Percentiles rank a stretch among this genome's conserved stretches.
phyloP scores from a whole-genome alignment of 345 rosid genomes.

The Salix exigua region DNA sequence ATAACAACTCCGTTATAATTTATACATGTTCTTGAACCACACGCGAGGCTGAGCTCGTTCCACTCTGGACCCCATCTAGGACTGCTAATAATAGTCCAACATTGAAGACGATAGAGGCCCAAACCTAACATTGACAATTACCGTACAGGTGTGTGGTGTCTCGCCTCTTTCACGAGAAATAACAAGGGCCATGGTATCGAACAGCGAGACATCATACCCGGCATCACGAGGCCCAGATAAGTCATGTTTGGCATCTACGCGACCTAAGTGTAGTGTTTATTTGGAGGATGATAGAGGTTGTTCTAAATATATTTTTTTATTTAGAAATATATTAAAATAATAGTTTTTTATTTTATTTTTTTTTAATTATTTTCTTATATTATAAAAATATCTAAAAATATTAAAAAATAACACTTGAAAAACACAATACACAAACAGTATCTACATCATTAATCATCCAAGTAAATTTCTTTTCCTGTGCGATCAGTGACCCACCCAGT shows the following conservation, averaged over 20 bases:
- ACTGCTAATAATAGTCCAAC: conserved; percentile 1
- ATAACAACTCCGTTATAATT: too few relatives aligned
- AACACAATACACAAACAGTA: too few relatives aligned
- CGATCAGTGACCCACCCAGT: neutral
- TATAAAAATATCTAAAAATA: too few relatives aligned
- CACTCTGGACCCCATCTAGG: neutral
- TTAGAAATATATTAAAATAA: too few relatives aligned
- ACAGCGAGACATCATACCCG: conserved; percentile 38
- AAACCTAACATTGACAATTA: conserved; percentile 12
- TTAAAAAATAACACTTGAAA: too few relatives aligned
- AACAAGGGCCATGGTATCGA: neutral
- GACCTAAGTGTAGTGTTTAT: neutral
- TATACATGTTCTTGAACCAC: neutral
- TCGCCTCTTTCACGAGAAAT: neutral
- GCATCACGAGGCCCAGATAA: conserved; percentile 15
- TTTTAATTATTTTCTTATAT: too few relatives aligned
- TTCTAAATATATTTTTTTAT: too few relatives aligned
- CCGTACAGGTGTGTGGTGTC: neutral
- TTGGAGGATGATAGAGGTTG: too few relatives aligned
- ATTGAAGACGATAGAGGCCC: conserved; percentile 13
- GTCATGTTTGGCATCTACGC: neutral
- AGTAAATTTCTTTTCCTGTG: neutral
- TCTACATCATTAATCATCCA: neutral
- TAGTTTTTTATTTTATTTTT: too few relatives aligned
- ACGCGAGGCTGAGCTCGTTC: neutral